Base-by-base conservation (phyloP, 1,284 basidiomycete species). In the Singerocomus rubriflavus region DNA sequence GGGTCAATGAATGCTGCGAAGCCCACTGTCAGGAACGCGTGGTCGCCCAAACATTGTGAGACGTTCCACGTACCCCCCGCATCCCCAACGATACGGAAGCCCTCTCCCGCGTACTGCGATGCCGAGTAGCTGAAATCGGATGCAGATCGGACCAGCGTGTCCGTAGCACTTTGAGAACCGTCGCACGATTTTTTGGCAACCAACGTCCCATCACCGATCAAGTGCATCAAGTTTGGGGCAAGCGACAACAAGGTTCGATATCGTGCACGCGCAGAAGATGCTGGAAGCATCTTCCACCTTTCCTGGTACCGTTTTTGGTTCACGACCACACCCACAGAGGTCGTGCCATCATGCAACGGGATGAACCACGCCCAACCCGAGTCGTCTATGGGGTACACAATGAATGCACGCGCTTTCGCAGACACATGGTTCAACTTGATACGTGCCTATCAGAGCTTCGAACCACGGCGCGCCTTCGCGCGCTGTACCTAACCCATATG, bases 301-400 rank as follows among this genome's bases (percentile, higher is more conserved):
- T 70, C 66, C 39, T 74, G 71, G 57, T 76, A 76, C 11, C 61
- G 51, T 41, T 77, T 76, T 58, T 88, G 79, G 57, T 85, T 79
- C 73, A 85, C 81, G 26, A 89, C 86, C 33, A 90, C 65, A 14
- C 87, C 87, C 7, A 89, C 72, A 3, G 86, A 89, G 0, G 81
- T 82, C 9, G 80, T 76, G 9, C 81, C 84, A 50, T 82, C 75
- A 60, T 85, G 80, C 29, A 90, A 73, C 26, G 87, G 87, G 48
- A 90, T 90, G 51, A 84, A 86, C 87, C 88, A 90, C 8, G 74
- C 77, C 82, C 86, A 90, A 6, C 87, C 87, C 7, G 83, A 80
- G 65, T 87, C 82, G 55, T 89, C 87, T 88, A 55, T 34, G 26
- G 12, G 21, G 4, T 2, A 21, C 44, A 52, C 27, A 27, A 35